Base-by-base conservation (phyloP, 2,329 filamentous ascomycete genomes). In the Dothistroma septosporum region DNA sequence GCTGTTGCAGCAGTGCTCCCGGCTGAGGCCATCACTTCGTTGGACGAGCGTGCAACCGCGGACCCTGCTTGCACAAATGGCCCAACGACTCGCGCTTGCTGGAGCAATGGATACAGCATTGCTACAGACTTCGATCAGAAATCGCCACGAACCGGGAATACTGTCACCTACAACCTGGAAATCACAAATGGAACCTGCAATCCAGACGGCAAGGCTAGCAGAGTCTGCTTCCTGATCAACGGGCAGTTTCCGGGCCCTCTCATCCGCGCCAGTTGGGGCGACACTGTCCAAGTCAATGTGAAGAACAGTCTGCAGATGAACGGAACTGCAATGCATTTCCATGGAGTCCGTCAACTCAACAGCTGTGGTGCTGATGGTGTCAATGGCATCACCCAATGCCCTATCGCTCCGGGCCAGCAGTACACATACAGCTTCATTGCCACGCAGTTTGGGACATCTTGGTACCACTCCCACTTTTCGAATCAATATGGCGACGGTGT, bases 401-500 rank as follows among this genome's bases (percentile, higher is more conserved):
- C 66, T 7, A 66, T 68, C 35, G 66, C 62, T 35, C 59, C 63
- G 11, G 50, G 61, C 31, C 56, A 55, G 32, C 55, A 52, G 7
- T 64, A 60, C 48, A 66, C 61, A 33, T 66, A 66, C 55, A 56
- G 54, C 32, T 65, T 67, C 37, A 53, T 58, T 14, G 82, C 80
- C 4, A 81, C 78, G 1, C 76, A 78, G 59, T 78, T 76, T 47
- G 76, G 77, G 21, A 77, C 76, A 14, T 63, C 64, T 2, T 70
- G 69, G 69, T 87, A 87, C 57, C 85, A 87, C 69, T 83, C 80
- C 1, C 85, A 87, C 68, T 83, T 82, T 64, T 76, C 76, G 2
- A 72, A 75, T n/a, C 79, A 82, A 68, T 81, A 84, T 65, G 76
- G 80, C 9, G 78, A 86, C 55, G 86, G 86, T 0, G 72, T 87